phyloP scores from a whole-genome alignment of 805 yeast species.

The Candida gorgasii region DNA sequence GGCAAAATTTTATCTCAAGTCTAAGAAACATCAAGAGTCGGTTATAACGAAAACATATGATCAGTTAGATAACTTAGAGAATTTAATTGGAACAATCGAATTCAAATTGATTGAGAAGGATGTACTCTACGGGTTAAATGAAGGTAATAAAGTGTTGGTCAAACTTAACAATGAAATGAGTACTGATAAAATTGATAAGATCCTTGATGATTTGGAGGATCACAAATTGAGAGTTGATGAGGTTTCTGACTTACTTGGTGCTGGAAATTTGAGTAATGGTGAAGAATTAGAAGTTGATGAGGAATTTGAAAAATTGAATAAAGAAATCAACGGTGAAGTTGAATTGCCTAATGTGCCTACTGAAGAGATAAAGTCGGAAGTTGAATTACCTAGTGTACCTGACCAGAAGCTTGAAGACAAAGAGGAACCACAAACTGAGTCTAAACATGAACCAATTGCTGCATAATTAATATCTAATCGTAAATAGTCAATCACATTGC shows the following conservation, averaged over 20 bases:
- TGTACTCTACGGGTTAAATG: conserved; percentile 73
- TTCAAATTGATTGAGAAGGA: conserved; percentile 88
- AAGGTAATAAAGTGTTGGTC: conserved; percentile 77
- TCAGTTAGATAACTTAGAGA: conserved; percentile 79
- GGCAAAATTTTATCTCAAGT: conserved; percentile 69
- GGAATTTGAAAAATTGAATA: conserved; percentile 54
- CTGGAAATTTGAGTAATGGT: conserved; percentile 40
- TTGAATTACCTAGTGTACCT: conserved; percentile 10
- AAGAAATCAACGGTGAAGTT: conserved; percentile 34
- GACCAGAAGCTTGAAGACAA: not conserved
- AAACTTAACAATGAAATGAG: conserved; percentile 78
- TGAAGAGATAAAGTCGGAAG: not conserved
- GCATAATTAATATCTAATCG: not conserved
- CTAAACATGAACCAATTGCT: conserved; percentile 4
- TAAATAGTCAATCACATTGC: conserved; percentile 1
- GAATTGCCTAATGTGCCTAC: conserved; percentile 10
- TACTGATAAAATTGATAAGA: conserved; percentile 72
- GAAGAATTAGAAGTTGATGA: conserved; percentile 67
- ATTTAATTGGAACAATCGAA: conserved; percentile 77
- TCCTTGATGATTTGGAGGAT: conserved; percentile 83
- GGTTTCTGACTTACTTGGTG: conserved; percentile 54
- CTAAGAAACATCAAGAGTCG: conserved; percentile 79
- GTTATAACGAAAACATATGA: conserved; percentile 68
- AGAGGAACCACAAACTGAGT: not conserved
- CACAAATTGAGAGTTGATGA: conserved; percentile 80